Base-by-base conservation (phyloP, 192 early-diverging fungal species). In the Haplosporangium gracile region DNA sequence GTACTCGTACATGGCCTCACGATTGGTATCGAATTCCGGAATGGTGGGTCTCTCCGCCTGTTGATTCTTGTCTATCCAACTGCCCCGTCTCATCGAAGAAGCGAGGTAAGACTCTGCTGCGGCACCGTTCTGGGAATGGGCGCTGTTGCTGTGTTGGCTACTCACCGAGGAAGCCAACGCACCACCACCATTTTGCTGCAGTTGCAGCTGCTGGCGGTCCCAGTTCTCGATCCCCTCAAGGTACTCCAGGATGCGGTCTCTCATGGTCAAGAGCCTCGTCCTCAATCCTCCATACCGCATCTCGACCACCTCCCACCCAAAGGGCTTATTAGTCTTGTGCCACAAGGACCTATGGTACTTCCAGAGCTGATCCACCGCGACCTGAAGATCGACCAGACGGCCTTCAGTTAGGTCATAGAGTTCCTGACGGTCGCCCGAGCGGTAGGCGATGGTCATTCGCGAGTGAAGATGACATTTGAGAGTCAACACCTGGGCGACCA, bases 281-380 rank as follows among this genome's bases (percentile, higher is more conserved):
- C 89, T 77, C 40, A 96, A 70, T 4, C 94, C 96, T 60, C 96
- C 96, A 85, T 97, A 97, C 40, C 96, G 93, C 81, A 95, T 80
- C 79, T 97, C 96, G 1, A 97, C 74, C 0, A 95, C 92, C 78
- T 97, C 96, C 93, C 95, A 94, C 9, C 96, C 96, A 93, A 96
- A 96, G 2, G 96, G 96, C 73, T 96, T 95, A 83, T 95, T 95
- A 70, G 92, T 94, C 69, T 90, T 87, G 75, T 93, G 91, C 96
- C 96, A 97, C 73, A 95, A 79, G 8, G 91, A 89, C 10, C 96
- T 91, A 81, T 97, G 96, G 87, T 94, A 96, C 60, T 92, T 89
- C 96, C 96, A 97, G 38, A 97, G 91, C 63, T 90, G 91, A 45
- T 96, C 92, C 24, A 93, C 92, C 4, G 93, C 91, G 43, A 94